These are phyloP conservation scores for Phytopythium montanum DNA, from an alignment of 352 stramenopile genomes.

Conservation along the genomic window DNA sequence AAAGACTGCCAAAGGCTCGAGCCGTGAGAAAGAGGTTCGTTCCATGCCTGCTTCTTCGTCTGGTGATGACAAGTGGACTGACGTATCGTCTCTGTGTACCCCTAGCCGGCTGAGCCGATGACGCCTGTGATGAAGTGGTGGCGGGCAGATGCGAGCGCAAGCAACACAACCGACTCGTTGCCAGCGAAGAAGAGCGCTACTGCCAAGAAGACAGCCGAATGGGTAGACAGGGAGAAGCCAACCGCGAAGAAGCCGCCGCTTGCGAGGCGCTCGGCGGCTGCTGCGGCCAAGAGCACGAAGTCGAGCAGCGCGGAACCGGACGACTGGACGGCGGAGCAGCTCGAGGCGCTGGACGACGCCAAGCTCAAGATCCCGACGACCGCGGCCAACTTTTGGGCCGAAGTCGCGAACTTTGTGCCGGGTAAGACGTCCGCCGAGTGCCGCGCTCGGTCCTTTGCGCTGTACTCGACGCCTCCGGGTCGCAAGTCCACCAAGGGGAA, in stretches of 20 bases:
- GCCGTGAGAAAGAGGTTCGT: conserved; percentile 1
- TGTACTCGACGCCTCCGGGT: conserved; percentile 36
- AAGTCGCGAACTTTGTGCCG: conserved; percentile 43
- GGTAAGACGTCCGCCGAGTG: conserved; percentile 64
- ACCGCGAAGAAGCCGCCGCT: conserved; percentile 14
- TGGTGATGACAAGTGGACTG: background rate
- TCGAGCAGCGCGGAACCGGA: conserved; percentile 16
- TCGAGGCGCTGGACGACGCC: conserved; percentile 43
- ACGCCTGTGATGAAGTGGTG: conserved; percentile 50
- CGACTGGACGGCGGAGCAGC: conserved; percentile 46
- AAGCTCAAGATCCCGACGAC: conserved; percentile 67
- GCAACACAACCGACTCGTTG: background rate
- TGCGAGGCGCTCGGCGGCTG: background rate
- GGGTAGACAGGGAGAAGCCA: conserved; percentile 9
- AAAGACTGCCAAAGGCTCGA: background rate
- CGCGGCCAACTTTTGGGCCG: conserved; percentile 56
- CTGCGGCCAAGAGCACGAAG: conserved; percentile 15
- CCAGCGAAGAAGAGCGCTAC: background rate
- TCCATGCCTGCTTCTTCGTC: background rate
- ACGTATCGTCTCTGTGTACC: conserved; percentile 1
- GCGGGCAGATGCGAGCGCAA: conserved; percentile 24
- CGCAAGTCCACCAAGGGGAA: conserved; percentile 26
- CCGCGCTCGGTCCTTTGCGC: conserved; percentile 53
- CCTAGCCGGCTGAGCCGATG: conserved; percentile 16
- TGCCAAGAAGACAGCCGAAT: conserved; percentile 12